Percentiles rank a stretch among this genome's conserved stretches.
phyloP scores from a whole-genome alignment of 257 asterid genomes.

The Solanum sejunctum region DNA sequence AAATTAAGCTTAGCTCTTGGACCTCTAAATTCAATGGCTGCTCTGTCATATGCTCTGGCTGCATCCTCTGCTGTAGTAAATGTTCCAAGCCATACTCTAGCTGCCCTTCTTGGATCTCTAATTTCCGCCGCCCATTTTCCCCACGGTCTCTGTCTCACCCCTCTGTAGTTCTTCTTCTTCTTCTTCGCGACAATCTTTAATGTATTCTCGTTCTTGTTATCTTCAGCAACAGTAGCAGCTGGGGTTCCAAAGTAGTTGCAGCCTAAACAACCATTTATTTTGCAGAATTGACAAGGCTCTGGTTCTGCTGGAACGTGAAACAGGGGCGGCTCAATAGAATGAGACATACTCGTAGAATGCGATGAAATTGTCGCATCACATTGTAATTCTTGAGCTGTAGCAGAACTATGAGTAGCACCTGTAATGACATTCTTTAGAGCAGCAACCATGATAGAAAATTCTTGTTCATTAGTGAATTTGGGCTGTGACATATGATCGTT shows the following conservation, averaged over 20 bases:
- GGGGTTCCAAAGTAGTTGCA: conserved; percentile 39
- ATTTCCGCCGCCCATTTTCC: conserved; percentile 96
- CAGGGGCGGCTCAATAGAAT: neutral
- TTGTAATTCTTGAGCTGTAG: neutral
- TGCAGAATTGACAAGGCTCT: conserved; percentile 42
- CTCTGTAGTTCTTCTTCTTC: conserved; percentile 74
- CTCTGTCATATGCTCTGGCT: conserved; percentile 68
- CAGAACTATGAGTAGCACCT: conserved; percentile 5
- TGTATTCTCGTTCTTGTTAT: neutral
- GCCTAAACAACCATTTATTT: conserved; percentile 56
- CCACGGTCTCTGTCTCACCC: conserved; percentile 91
- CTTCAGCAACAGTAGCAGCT: neutral
- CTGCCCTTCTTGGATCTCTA: conserved; percentile 62
- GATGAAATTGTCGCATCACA: neutral
- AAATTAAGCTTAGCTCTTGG: conserved; percentile 81
- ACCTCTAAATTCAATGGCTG: conserved; percentile 76
- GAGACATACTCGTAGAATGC: neutral
- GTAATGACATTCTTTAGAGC: conserved; percentile 48
- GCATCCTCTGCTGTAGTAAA: conserved; percentile 72
- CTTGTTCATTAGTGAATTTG: conserved; percentile 34
- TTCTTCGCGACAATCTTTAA: neutral
- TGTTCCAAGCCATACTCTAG: conserved; percentile 88
- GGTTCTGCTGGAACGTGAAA: conserved; percentile 15
- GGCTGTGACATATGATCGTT: neutral
- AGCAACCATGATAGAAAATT: conserved; percentile 50